Evolutionary conservation across 805 yeast genomes (phyloP), one percentile per base, ranked within the genome.

Genomic region (Suhomyces sp.): DNA sequence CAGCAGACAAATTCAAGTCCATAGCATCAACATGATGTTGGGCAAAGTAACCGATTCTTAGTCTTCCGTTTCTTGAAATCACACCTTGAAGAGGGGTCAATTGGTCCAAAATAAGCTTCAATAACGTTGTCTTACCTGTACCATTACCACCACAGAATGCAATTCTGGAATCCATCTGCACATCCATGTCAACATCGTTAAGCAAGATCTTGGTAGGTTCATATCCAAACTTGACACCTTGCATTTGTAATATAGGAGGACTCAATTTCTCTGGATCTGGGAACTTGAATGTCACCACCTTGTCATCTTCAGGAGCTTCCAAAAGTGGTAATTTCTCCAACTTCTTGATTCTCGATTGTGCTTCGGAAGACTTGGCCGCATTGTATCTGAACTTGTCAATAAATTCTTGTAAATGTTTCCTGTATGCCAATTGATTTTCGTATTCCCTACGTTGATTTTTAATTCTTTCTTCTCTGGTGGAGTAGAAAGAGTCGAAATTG

Each of bases 131-230:
- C 62, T 93, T 93, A 84, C 99, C 99, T 56, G 96, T 87, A 69
- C 99, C 99, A 59, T 93, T 93, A 41, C 97, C 98, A 75, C 99
- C 99, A 40, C 93, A 96, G 41, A 93, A 72, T 0, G 98, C 98
- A 51, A 93, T 85, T 60, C 99, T 77, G 1, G 97, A 88, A 52
- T 90, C 86, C 86, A 91, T 72, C 61, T 87, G 95, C 36, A 93
- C 87, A 47, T 88, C 95, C 42, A 93, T 61, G 47, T 90, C 95
- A 26, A 90, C 97, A 48, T 87, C 70, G 19, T 74, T 72, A 44
- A 91, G 65, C 39, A 90, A 62, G 19, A 87, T 65, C 37, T 79
- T 79, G 3, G 69, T 67, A 5, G 83, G 80, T 31, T 67, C 63
- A 60, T 93, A 93, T 29, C 96, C 95, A 55, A 93, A 93, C 0